Evolutionary conservation across 2,329 filamentous ascomycete genomes (phyloP).

Genomic region (Phialophora tarda): DNA sequence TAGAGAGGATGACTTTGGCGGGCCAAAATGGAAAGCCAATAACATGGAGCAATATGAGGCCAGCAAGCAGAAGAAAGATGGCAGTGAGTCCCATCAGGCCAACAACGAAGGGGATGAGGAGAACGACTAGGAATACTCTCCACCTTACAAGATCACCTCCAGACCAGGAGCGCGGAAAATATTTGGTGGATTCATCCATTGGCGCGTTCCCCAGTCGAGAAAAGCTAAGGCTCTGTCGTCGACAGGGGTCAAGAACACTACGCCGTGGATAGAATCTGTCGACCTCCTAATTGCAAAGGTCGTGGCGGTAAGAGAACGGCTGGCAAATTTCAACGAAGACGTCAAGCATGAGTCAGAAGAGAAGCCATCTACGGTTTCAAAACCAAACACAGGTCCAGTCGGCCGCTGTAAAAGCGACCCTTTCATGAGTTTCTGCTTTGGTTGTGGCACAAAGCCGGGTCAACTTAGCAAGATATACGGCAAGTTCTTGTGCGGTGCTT

Average conservation of each 20-base stretch:
- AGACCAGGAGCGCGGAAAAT: not conserved
- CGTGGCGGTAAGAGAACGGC: not conserved
- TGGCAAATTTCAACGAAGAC: not conserved
- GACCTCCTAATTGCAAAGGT: not conserved
- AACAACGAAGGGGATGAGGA: constrained; percentile 26
- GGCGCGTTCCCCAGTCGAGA: not conserved
- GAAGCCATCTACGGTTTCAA: not conserved
- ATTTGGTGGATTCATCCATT: not conserved
- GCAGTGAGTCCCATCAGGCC: not conserved
- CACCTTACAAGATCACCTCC: not conserved
- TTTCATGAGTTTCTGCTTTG: not conserved
- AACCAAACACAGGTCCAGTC: not conserved
- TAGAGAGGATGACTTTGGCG: constrained; percentile 36
- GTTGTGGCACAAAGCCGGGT: not conserved
- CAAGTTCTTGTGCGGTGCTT: not conserved
- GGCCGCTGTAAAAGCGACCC: not conserved
- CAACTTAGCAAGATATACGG: not conserved
- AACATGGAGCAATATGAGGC: constrained; percentile 38
- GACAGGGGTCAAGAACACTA: not conserved
- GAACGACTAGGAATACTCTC: constrained; percentile 11
- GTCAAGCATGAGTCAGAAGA: not conserved
- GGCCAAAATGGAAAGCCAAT: constrained; percentile 32
- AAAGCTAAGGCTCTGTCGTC: not conserved
- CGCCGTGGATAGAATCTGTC: not conserved
- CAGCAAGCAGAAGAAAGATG: constrained; percentile 34